Conservation (phyloP, 2,329 filamentous ascomycete species). For the Colletotrichum aenigma region DNA sequence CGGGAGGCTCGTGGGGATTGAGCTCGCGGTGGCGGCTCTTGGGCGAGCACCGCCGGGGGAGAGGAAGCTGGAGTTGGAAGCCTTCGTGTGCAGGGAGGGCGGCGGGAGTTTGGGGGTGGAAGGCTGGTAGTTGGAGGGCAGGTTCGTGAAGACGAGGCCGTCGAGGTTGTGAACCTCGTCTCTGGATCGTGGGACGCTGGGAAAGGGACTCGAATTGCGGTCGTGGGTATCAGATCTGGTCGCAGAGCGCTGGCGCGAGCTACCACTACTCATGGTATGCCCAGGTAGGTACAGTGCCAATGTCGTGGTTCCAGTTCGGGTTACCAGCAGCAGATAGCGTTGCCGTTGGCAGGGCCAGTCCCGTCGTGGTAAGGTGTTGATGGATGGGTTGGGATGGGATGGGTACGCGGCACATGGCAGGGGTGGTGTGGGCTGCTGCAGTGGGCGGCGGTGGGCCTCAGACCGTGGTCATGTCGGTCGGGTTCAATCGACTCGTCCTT, state of each 20-base stretch:
- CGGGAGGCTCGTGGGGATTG: neutral
- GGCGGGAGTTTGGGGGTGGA: neutral
- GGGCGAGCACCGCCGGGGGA: conserved; percentile 18
- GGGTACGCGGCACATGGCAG: conserved; percentile 21
- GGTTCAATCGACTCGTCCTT: neutral
- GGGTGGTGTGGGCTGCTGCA: conserved; percentile 13
- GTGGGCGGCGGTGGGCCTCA: conserved; percentile 1
- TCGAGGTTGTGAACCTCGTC: conserved; percentile 24
- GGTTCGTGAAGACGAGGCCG: conserved; percentile 17
- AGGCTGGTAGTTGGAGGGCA: neutral
- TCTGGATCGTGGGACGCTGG: conserved; percentile 16
- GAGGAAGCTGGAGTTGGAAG: neutral
- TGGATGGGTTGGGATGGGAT: neutral
- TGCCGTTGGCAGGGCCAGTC: neutral
- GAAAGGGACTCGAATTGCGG: conserved; percentile 11
- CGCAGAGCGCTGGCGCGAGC: conserved; percentile 21
- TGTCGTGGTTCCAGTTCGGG: neutral
- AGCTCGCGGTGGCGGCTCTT: conserved; percentile 20
- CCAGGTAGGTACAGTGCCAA: neutral
- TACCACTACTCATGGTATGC: conserved; percentile 21
- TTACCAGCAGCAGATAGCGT: neutral
- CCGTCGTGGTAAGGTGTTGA: conserved; percentile 15
- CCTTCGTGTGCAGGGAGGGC: neutral
- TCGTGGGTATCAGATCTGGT: conserved; percentile 22
- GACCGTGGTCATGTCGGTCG: conserved; percentile 10